Evolutionary conservation across 2,329 filamentous ascomycete genomes (phyloP).

Genomic region (Biscogniauxia marginata): DNA sequence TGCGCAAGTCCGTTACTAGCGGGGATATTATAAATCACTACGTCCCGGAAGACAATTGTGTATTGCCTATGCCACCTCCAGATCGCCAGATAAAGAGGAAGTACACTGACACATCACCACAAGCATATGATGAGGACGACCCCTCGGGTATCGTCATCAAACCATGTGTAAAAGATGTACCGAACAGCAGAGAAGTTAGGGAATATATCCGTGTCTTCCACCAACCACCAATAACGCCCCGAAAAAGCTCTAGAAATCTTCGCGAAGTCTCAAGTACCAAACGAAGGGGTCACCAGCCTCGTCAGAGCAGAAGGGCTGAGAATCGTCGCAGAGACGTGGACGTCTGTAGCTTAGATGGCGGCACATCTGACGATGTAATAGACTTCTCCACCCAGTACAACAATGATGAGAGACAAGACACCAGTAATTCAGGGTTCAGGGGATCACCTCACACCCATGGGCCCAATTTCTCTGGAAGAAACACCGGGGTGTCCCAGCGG

Average conservation of each 20-base stretch:
- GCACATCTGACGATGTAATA: slow-evolving; percentile 28
- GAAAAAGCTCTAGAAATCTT: slow-evolving; percentile 25
- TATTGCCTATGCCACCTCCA: slow-evolving; percentile 25
- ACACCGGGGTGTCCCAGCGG: slow-evolving; percentile 4
- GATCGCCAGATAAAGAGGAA: slow-evolving; percentile 16
- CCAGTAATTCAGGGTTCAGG: slow-evolving; percentile 1
- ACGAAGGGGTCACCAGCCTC: slow-evolving; percentile 1
- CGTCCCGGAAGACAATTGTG: slow-evolving; percentile 13
- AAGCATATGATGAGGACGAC: slow-evolving; percentile 25
- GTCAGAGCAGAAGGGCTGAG: slow-evolving; percentile 7
- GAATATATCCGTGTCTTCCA: slow-evolving; percentile 32
- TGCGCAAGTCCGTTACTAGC: slow-evolving; percentile 5
- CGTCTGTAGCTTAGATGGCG: slow-evolving; percentile 31
- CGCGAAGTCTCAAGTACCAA: slow-evolving; percentile 1
- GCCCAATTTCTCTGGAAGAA: slow-evolving; percentile 3
- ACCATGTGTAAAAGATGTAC: slow-evolving; percentile 16
- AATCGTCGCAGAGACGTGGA: slow-evolving; percentile 19
- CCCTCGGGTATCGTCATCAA: slow-evolving; percentile 11
- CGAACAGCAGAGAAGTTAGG: slow-evolving; percentile 28
- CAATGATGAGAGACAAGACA: slow-evolving; percentile 7
- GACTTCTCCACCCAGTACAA: slow-evolving; percentile 27
- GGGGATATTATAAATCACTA: slow-evolving; percentile 6
- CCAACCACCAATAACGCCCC: slow-evolving; percentile 25
- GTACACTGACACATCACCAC: slow-evolving; percentile 4
- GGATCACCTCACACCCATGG: slow-evolving; percentile 2